phyloP scores from a whole-genome alignment of 257 asterid species.

The Ehretia macrophylla region DNA sequence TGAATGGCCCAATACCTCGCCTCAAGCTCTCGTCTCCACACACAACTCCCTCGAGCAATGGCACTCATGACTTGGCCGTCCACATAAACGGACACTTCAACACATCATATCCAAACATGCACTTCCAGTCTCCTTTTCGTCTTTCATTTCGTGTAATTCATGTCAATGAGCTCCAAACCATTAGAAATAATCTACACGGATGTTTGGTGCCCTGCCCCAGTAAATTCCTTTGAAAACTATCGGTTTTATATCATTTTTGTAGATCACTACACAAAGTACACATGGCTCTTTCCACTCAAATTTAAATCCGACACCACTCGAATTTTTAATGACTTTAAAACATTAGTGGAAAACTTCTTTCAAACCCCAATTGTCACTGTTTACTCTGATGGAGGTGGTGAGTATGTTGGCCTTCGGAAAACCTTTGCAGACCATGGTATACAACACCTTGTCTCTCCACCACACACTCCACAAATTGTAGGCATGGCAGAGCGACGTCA shows the following conservation, averaged over 20 bases:
- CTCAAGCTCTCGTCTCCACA: neutral
- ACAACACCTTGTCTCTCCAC: too few relatives aligned
- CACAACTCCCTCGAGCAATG: neutral
- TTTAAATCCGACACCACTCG: neutral
- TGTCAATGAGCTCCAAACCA: neutral
- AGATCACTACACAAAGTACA: neutral
- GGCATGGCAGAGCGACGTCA: too few relatives aligned
- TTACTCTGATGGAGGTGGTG: too few relatives aligned
- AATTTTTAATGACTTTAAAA: neutral
- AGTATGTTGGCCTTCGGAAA: too few relatives aligned
- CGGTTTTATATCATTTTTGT: constrained; percentile 3
- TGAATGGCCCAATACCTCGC: neutral
- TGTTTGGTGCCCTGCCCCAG: constrained; percentile 2
- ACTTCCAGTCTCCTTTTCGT: neutral
- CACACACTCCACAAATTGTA: too few relatives aligned
- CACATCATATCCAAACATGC: neutral
- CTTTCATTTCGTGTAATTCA: neutral
- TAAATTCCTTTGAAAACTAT: neutral
- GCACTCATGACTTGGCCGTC: neutral
- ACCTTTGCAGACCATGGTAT: too few relatives aligned
- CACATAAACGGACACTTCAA: neutral
- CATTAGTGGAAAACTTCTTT: neutral
- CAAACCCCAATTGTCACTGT: too few relatives aligned
- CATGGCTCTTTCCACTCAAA: neutral
- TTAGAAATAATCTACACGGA: neutral